Base-by-base conservation (phyloP, 139 green algal genomes). In the Picochlorum sp. region DNA sequence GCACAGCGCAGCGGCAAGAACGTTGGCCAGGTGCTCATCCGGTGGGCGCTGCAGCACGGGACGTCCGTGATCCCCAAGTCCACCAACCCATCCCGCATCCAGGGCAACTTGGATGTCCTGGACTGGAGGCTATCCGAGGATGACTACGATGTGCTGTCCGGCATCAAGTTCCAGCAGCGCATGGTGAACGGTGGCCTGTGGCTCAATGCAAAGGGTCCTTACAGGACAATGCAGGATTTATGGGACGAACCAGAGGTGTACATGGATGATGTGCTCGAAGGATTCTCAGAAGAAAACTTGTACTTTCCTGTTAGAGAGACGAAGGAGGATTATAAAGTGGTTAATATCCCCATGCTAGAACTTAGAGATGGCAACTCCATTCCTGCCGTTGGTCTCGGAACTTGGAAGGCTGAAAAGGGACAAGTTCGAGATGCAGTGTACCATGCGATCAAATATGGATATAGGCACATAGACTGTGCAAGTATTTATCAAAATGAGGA, bases 51-150 rank as follows among this genome's bases (percentile, higher is more conserved):
- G n/a, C 81, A 96, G 73, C 77, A 80, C 20, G 85, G 86, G 45
- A 92, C 78, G n/a, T 85, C 68, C 22, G 78, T 94, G 43, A 84
- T 97, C 64, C 84, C 90, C 33, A 97, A 97, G 74, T 81, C 55
- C 10, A 81, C 77, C 24, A 84, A 85, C 22, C 51, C 73, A 5
- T 61, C 72, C 1, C 83, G 89, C 50, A 89, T 97, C 47, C 36
- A 33, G 22, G 50, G 68, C 20, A 95, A 97, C 74, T 56, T 96
- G 50, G 76, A 94, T 37, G 82, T 94, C 2, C 32, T 85, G 13
- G 62, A 70, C 26, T 89, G 75, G 83, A 50, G 70, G n/a, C 63
- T 95, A 14, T 35, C 22, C 0, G 31, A 72, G 6, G 73, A 79
- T 29, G 78, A 89, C 39, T 73, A 77, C n/a, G 12, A 78, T 32